Percentiles rank a stretch among this genome's conserved stretches.
Evolutionary conservation across 371 early-diverging fungal species (phyloP).

Genomic region (Saksenaea vasiformis): DNA sequence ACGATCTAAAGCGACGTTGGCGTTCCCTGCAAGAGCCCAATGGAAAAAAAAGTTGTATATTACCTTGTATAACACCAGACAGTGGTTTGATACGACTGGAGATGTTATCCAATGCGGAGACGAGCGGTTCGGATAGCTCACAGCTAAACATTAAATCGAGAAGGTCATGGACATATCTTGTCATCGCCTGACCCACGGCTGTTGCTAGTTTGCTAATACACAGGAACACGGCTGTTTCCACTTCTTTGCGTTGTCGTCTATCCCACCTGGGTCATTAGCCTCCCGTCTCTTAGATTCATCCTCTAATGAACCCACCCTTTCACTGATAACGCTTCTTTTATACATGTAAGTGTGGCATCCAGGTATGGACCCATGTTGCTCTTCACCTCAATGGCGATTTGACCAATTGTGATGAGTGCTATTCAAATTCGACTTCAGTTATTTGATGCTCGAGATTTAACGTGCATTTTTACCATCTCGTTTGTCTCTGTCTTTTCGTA

Average conservation of each 20-base stretch:
- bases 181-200: slow-evolving; percentile 89
- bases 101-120: slow-evolving; percentile 80
- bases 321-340: slow-evolving; percentile 74
- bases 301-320: slow-evolving; percentile 45
- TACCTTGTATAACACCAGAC: slow-evolving; percentile 87
- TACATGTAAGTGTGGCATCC: slow-evolving; percentile 68
- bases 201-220: slow-evolving; percentile 89
- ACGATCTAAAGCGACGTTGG: slow-evolving; percentile 57
- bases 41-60: not conserved
- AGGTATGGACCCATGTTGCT: slow-evolving; percentile 81
- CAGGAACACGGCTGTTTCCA: slow-evolving; percentile 76
- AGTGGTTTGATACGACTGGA: slow-evolving; percentile 84
- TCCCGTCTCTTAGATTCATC: no score
- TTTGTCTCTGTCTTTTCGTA: slow-evolving; percentile 82
- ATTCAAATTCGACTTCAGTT: not conserved
- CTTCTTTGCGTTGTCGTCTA: slow-evolving; percentile 60
- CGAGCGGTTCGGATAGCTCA: slow-evolving; percentile 84
- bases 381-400: slow-evolving; percentile 84
- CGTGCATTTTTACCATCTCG: slow-evolving; percentile 46
- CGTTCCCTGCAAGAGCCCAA: not conserved
- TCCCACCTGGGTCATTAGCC: not conserved
- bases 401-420: slow-evolving; percentile 88
- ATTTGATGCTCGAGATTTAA: not conserved
- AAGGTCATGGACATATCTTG: slow-evolving; percentile 84
- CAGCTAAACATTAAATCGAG: slow-evolving; percentile 90